These are phyloP conservation scores for Lachancea kluyveri DNA, from an alignment of 805 yeast genomes.

Conservation along the genomic window DNA sequence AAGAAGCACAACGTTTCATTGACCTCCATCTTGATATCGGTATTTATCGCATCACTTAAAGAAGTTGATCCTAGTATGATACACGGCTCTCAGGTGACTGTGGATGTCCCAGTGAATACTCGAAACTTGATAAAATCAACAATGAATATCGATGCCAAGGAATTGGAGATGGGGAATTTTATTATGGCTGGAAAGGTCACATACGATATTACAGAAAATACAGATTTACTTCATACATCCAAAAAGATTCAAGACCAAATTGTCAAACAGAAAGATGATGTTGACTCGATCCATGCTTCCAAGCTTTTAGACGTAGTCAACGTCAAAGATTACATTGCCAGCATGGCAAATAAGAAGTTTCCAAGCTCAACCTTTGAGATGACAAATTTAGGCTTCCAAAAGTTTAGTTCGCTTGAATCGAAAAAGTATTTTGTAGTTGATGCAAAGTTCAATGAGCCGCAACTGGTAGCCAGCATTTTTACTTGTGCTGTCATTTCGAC, in stretches of 20 bases:
- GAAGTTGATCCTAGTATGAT: not conserved
- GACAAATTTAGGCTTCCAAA: constrained; percentile 24
- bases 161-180: constrained; percentile 20
- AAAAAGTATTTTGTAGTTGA: constrained; percentile 15
- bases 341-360: constrained; percentile 11
- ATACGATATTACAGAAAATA: constrained; percentile 2
- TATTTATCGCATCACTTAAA: constrained; percentile 9
- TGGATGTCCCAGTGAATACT: constrained; percentile 23
- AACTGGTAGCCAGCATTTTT: constrained; percentile 20
- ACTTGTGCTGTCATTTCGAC: constrained; percentile 20
- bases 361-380: constrained; percentile 26
- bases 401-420: constrained; percentile 9
- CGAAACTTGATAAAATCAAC: constrained; percentile 12
- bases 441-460: constrained; percentile 25
- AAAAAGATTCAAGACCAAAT: constrained; percentile 7
- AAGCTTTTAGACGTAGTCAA: constrained; percentile 21
- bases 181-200: constrained; percentile 14
- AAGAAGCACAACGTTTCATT: constrained; percentile 18
- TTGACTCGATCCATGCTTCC: constrained; percentile 13
- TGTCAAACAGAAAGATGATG: constrained; percentile 5
- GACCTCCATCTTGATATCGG: constrained; percentile 18
- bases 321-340: constrained; percentile 12
- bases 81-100: constrained; percentile 10
- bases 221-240: constrained; percentile 17
- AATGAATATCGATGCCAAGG: constrained; percentile 6